Conservation (phyloP, 306 rosid genomes). For the Argentina anserina region DNA sequence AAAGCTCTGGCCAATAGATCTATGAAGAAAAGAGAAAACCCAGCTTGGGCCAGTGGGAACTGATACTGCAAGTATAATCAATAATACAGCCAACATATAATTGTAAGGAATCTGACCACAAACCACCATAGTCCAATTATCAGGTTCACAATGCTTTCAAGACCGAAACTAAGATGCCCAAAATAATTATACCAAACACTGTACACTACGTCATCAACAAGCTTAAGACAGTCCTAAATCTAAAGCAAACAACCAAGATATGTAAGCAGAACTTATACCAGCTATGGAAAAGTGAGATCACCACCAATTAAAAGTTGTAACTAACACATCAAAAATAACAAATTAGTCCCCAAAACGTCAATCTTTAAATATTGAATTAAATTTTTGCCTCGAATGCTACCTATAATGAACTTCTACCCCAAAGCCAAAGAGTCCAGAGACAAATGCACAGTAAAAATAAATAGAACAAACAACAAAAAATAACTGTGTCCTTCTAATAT, state of each 20-base stretch:
- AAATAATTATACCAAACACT: background rate
- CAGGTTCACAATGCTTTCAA: background rate
- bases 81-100: background rate
- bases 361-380: background rate
- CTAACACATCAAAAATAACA: conserved; percentile 7
- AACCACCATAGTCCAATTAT: background rate
- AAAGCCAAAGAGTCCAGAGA: background rate
- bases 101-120: conserved; percentile 4
- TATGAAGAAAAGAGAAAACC: background rate
- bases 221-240: background rate
- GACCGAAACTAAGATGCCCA: background rate
- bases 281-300: background rate
- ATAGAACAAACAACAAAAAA: background rate
- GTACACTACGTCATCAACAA: background rate
- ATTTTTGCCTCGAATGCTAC: background rate
- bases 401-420: background rate
- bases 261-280: background rate
- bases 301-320: background rate
- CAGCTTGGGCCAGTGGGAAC: background rate
- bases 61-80: background rate
- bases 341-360: conserved; percentile 12
- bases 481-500: background rate
- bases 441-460: background rate
- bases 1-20: background rate
- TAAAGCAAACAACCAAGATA: background rate